Evolutionary conservation across 2,329 filamentous ascomycete genomes (phyloP).

Genomic region (Ophiobolus disseminans): DNA sequence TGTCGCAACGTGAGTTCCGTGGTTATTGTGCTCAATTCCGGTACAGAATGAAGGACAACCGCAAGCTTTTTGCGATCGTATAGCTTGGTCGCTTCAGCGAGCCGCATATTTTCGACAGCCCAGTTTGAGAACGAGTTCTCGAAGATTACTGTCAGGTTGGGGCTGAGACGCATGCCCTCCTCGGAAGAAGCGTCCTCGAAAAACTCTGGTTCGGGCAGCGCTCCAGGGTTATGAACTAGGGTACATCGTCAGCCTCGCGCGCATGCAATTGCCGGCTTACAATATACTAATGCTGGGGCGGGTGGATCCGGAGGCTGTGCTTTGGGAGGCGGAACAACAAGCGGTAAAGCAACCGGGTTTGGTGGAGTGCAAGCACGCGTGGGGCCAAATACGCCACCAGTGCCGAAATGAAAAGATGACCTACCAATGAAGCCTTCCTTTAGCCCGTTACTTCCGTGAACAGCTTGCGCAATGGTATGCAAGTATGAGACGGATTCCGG

Average conservation of each 20-base stretch:
- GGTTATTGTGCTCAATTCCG: constrained; percentile 14
- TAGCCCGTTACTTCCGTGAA: constrained; percentile 27
- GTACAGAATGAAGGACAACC: constrained; percentile 30
- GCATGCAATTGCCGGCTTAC: constrained; percentile 32
- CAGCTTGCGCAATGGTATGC: constrained; percentile 22
- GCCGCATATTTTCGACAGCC: constrained; percentile 5
- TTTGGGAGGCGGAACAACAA: constrained; percentile 16
- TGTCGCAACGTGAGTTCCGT: constrained; percentile 19
- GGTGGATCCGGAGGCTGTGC: constrained; percentile 9
- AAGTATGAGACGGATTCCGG: constrained; percentile 27
- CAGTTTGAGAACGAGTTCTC: constrained; percentile 29
- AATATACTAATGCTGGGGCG: constrained; percentile 7
- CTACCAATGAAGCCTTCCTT: constrained; percentile 36
- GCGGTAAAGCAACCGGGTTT: constrained; percentile 15
- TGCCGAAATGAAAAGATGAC: constrained; percentile 28
- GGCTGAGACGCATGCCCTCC: background rate
- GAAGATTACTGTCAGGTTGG: constrained; percentile 28
- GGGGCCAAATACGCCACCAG: constrained; percentile 15
- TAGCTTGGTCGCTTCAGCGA: constrained; percentile 15
- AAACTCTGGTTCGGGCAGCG: constrained; percentile 26
- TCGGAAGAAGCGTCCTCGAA: constrained; percentile 17
- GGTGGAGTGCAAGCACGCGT: constrained; percentile 9
- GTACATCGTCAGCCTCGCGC: constrained; percentile 28
- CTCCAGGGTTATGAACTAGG: constrained; percentile 35
- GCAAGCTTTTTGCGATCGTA: constrained; percentile 24